Base-by-base conservation (phyloP, 768 basidiomycete genomes). In the Hypholoma fasciculare region DNA sequence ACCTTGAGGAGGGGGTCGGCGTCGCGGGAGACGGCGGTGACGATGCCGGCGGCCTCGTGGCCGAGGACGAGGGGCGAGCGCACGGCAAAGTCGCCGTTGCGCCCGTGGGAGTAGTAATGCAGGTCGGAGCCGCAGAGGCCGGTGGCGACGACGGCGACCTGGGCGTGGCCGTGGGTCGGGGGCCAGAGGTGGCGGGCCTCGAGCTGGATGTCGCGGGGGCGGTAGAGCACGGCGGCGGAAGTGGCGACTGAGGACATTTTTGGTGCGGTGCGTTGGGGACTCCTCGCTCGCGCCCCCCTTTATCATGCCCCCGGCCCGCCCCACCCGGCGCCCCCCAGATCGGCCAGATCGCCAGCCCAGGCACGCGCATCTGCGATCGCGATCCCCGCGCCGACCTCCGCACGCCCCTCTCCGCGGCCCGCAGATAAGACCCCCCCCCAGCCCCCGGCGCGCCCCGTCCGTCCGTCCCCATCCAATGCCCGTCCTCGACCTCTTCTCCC, bases 51-150 rank as follows among this genome's bases (percentile, higher is more conserved):
- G 0, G 94, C 82, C 78, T 98, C 96, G 73, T 98, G 96, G 23
- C 96, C 96, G 34, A 98, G 88, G 47, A 95, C 89, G 58, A 98
- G 84, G 4, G 96, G 95, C 6, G 85, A 79, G 59, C 85, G 89
- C 61, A 97, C 80, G 51, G 86, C 88, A 74, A 96, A 97, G 71
- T 94, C 92, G 49, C 95, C 96, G 71, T 97, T 98, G 43, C 92
- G 85, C 19, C 90, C 94, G 65, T 94, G 88, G 34, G 78, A 72
- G 74, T 90, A 97, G 76, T 98, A 97, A 73, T 97, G 96, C 9
- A 96, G 72, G 72, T 93, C 92, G 56, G 85, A 87, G 58, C 96
- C 96, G 66, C 96, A 98, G 53, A 98, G 84, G 59, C 96, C 96
- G 4, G 96, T 98, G 42, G 90, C 78, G 56, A 80, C 78, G 61